Evolutionary conservation across 1,284 basidiomycete genomes (phyloP).

Genomic region (Ceratobasidium sp.): DNA sequence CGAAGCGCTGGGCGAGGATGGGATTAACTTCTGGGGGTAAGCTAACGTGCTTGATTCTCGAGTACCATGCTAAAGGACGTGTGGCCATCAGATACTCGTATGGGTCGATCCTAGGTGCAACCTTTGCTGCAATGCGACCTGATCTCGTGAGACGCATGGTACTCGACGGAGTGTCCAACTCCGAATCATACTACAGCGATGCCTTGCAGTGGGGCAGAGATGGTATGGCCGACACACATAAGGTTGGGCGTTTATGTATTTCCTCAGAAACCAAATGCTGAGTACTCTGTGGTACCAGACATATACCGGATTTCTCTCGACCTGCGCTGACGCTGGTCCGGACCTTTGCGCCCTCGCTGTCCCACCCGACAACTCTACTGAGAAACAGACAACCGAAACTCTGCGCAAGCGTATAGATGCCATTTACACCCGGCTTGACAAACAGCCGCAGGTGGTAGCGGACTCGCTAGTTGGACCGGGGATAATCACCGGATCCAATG

Average conservation of each 20-base stretch:
- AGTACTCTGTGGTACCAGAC: neutral
- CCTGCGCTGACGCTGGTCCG: constrained; percentile 48
- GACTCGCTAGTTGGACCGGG: constrained; percentile 47
- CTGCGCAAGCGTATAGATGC: constrained; percentile 30
- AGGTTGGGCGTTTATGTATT: constrained; percentile 40
- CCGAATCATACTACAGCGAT: constrained; percentile 48
- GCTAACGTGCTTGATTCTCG: neutral
- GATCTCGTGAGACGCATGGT: constrained; percentile 53
- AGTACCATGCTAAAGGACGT: neutral
- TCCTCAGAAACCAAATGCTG: too few species aligned
- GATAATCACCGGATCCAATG: constrained; percentile 43
- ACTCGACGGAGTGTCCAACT: constrained; percentile 52
- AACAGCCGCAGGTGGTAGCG: constrained; percentile 43
- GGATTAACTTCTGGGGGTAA: constrained; percentile 38
- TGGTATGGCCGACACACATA: constrained; percentile 50
- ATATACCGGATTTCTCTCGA: constrained; percentile 44
- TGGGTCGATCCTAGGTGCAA: constrained; percentile 53
- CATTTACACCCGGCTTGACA: constrained; percentile 41
- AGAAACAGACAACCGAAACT: constrained; percentile 38
- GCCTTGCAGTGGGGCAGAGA: constrained; percentile 49
- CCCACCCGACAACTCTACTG: neutral
- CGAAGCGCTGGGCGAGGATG: constrained; percentile 51
- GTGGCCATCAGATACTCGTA: constrained; percentile 47
- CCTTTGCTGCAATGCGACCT: constrained; percentile 55
- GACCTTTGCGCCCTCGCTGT: constrained; percentile 41